A percentile compares a stretch with the other conserved stretches of the same genome.
These are phyloP conservation scores for Lipomyces kockii DNA, from an alignment of 805 yeast species.

Conservation along the genomic window DNA sequence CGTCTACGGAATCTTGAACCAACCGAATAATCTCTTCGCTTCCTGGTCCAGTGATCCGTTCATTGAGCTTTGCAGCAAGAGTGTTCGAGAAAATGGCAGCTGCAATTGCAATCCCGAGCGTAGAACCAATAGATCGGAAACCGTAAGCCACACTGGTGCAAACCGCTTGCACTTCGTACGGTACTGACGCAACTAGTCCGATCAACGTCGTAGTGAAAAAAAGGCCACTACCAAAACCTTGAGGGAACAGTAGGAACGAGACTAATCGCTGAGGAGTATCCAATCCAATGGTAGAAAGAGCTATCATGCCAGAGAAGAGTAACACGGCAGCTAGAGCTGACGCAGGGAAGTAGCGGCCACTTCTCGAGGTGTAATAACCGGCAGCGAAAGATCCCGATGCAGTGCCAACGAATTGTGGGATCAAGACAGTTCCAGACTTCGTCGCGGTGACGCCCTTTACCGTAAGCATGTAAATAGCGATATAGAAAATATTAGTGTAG, in stretches of 20 bases:
- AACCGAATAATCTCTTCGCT: conserved; percentile 29
- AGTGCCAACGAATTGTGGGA: conserved; percentile 65
- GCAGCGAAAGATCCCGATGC: conserved; percentile 68
- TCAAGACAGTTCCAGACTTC: conserved; percentile 57
- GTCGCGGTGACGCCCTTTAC: conserved; percentile 59
- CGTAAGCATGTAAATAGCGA: conserved; percentile 70
- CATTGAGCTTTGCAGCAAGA: conserved; percentile 41
- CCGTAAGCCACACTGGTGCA: conserved; percentile 89
- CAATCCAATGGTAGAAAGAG: conserved; percentile 42
- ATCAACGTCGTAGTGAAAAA: conserved; percentile 71
- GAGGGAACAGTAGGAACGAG: conserved; percentile 52
- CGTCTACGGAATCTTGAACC: conserved; percentile 32
- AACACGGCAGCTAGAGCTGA: conserved; percentile 51
- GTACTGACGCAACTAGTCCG: conserved; percentile 77
- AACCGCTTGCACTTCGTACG: conserved; percentile 71
- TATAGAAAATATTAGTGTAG: conserved; percentile 65
- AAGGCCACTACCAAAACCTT: conserved; percentile 69
- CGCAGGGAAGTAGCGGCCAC: conserved; percentile 65
- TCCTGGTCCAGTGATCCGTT: conserved; percentile 33
- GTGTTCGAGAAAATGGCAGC: conserved; percentile 59
- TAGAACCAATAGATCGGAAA: conserved; percentile 81
- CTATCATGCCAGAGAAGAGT: conserved; percentile 54
- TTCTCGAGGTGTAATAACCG: conserved; percentile 67
- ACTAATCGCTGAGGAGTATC: conserved; percentile 41
- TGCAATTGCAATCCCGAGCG: conserved; percentile 72